Base-by-base conservation (phyloP, 1,284 basidiomycete species). In the Tylopilus sp. region DNA sequence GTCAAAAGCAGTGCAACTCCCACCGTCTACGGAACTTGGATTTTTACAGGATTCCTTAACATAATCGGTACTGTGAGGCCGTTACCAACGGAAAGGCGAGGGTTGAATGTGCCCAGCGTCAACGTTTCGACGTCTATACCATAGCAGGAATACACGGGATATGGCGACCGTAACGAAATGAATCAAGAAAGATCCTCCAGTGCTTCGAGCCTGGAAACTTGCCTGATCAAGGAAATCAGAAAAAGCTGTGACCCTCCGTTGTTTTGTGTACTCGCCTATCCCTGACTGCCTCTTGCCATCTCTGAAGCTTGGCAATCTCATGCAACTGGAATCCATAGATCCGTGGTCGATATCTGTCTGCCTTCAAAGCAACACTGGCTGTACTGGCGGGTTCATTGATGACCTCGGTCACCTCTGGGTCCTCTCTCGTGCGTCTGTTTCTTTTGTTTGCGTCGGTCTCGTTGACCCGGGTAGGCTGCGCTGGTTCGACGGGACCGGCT, bases 261-360 rank as follows among this genome's bases (percentile, higher is more conserved):
- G 9, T 10, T 3, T 23, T 16, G n/a, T 45, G 28, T n/a, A 65
- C 82, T 61, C 58, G 87, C 90, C 80, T 79, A 68, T 96, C 92
- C 51, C 93, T 73, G 28, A 86, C 79, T 8, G 89, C 92, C 69
- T 92, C 89, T 67, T 96, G 90, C 94, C 95, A 97, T 63, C 93
- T 75, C 65, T 91, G 86, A 58, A 95, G 70, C 68, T 88, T 92
- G n/a, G 94, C 92, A 58, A 84, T 84, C 74, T 97, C 94, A 64
- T 96, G 82, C 30, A 96, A 76, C 69, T 92, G 89, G 77, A 97
- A 97, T 0, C 94, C 94, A 68, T 97, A 97, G 52, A 97, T 94
- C 63, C 84, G 82, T 30, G 94, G 92, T 48, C 89, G 76, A 67
- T 95, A 94, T 56, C 90, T 72, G 63, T 97, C 94, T 19, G 90